Evolutionary conservation across 176 grass and related monocot species (phyloP).

Genomic region (Musa beccarii): DNA sequence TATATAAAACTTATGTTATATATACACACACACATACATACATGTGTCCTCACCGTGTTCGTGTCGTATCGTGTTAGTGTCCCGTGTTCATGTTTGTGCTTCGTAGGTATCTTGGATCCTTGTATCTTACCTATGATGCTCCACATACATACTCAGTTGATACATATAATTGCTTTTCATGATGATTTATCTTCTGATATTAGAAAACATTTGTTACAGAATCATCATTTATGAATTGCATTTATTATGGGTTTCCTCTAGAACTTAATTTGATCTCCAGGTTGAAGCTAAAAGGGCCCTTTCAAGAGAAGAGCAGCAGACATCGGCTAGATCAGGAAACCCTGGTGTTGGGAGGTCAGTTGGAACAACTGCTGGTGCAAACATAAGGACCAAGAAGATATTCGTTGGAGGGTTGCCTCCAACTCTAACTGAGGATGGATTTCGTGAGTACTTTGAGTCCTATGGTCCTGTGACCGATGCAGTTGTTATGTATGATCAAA

Average conservation of each 20-base stretch:
- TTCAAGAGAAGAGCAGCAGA: constrained; percentile 16
- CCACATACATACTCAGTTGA: too few species aligned
- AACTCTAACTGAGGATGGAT: not conserved
- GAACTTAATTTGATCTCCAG: not conserved
- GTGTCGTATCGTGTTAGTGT: too few species aligned
- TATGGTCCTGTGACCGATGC: constrained; percentile 14
- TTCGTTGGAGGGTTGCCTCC: constrained; percentile 26
- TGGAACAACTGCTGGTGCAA: not conserved
- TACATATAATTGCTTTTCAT: not conserved
- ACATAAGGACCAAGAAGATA: constrained; percentile 19
- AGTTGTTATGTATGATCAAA: constrained; percentile 18
- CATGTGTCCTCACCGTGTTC: too few species aligned
- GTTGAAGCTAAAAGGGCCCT: constrained; percentile 16
- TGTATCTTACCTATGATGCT: too few species aligned
- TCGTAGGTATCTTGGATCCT: too few species aligned
- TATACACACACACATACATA: too few species aligned
- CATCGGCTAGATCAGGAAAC: constrained; percentile 7
- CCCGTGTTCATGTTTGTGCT: too few species aligned
- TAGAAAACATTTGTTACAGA: not conserved
- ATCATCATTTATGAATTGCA: not conserved
- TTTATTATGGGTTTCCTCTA: not conserved
- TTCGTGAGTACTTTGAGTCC: constrained; percentile 18
- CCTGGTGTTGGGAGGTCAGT: not conserved
- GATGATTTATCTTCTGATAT: not conserved
- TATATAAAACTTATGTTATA: too few species aligned